phyloP scores from a whole-genome alignment of 306 rosid genomes.

The Begonia masoniana region DNA sequence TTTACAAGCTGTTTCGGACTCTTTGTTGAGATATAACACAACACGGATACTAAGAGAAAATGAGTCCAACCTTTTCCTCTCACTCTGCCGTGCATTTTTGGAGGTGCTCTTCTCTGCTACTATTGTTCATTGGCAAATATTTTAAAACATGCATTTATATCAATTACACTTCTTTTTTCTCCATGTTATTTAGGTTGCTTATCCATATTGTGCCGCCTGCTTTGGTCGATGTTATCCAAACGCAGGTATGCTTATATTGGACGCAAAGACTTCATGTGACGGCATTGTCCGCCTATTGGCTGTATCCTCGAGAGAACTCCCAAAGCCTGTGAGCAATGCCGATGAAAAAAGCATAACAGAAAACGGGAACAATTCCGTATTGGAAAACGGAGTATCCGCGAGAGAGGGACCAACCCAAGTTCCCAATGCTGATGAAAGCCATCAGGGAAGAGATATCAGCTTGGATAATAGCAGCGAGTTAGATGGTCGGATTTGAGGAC shows the following conservation, averaged over 20 bases:
- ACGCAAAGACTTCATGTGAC: constrained; percentile 57
- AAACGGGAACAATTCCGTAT: too few species aligned
- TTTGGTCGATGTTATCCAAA: constrained; percentile 95
- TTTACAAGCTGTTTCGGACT: constrained; percentile 63
- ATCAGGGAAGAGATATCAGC: too few species aligned
- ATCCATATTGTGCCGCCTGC: constrained; percentile 80
- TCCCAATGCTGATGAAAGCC: too few species aligned
- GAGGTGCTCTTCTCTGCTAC: constrained; percentile 37
- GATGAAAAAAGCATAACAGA: constrained; percentile 2
- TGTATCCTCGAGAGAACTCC: too few species aligned
- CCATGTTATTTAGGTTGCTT: constrained; percentile 40
- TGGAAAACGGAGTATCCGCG: background rate
- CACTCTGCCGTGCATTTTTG: constrained; percentile 90
- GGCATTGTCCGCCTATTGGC: constrained; percentile 3
- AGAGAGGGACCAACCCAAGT: constrained; percentile 10
- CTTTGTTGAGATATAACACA: constrained; percentile 75
- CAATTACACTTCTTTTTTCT: constrained; percentile 4
- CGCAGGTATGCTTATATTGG: constrained; percentile 55
- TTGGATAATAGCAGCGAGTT: too few species aligned
- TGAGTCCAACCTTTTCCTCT: constrained; percentile 40
- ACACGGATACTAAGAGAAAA: constrained; percentile 65
- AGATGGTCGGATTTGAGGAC: too few species aligned
- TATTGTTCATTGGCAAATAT: background rate
- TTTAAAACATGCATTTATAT: background rate
- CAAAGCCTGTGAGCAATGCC: constrained; percentile 10